phyloP scores from a whole-genome alignment of 495 filamentous ascomycete genomes.

The Geopyxis carbonaria region DNA sequence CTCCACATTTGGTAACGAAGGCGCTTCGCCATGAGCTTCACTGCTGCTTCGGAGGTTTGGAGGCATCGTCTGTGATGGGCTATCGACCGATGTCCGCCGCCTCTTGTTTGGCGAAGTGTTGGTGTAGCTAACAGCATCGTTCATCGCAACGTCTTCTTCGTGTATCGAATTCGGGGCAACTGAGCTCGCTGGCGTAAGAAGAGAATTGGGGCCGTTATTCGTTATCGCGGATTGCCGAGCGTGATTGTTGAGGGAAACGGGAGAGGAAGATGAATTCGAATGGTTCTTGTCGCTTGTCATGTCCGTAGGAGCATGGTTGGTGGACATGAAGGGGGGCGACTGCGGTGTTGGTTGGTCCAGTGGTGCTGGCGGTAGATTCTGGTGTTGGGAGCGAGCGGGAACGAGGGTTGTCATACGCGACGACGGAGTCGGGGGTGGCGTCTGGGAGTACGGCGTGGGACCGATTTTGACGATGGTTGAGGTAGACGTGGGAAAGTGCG shows the following conservation, averaged over 20 bases:
- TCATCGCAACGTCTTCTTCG: constrained; percentile 29
- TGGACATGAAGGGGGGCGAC: constrained; percentile 23
- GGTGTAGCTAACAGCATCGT: constrained; percentile 13
- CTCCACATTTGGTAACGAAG: constrained; percentile 6
- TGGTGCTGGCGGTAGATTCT: constrained; percentile 20
- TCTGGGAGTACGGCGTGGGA: constrained; percentile 20
- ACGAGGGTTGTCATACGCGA: constrained; percentile 26
- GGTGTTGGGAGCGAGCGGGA: constrained; percentile 14
- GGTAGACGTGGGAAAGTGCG: constrained; percentile 20
- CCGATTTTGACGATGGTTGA: constrained; percentile 21
- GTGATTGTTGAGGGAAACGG: neutral
- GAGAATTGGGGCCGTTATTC: constrained; percentile 14
- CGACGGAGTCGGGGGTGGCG: constrained; percentile 25
- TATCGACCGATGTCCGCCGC: constrained; percentile 22
- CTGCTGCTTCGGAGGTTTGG: constrained; percentile 12
- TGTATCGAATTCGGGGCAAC: constrained; percentile 20
- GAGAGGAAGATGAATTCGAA: constrained; percentile 1
- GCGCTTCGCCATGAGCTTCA: neutral
- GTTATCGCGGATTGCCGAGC: constrained; percentile 23
- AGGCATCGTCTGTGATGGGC: constrained; percentile 14
- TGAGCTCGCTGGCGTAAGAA: constrained; percentile 30
- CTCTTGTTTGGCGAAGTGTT: constrained; percentile 12
- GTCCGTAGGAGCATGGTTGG: constrained; percentile 23
- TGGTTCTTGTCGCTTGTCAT: constrained; percentile 23
- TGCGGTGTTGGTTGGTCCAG: constrained; percentile 24